Evolutionary conservation across 2,329 filamentous ascomycete genomes (phyloP), one percentile per base, ranked within the genome.

Genomic region (Xylariaceae sp.): DNA sequence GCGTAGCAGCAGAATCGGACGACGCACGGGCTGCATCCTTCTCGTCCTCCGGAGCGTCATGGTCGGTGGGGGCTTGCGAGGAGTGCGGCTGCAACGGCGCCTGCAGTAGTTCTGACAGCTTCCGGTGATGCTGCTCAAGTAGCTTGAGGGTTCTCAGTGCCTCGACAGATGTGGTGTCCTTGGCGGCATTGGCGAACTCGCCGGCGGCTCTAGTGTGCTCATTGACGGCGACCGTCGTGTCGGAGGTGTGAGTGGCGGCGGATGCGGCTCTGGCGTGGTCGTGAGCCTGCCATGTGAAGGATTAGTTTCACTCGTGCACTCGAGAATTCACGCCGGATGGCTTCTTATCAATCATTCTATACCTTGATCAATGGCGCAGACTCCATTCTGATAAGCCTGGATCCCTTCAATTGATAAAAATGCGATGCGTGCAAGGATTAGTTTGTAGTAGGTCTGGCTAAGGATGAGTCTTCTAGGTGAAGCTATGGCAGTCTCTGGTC

Each of bases 141-240:
- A 97, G 82, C 65, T 83, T 85, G 61, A 99, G 79, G 8, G 92
- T 94, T 55, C 94, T 86, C 53, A 96, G 76, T 11, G 92, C 93
- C 80, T 96, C 81, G 63, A 81, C 72, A 70, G 80, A 83, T 47
- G 78, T 80, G 6, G 90, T 96, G 52, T 77, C 82, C 62, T 85
- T 83, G n/a, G 90, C 87, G 35, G 92, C 92, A 62, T 88, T 87
- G 62, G 90, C 87, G 73, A 96, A 97, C 72, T 96, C 90, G 64
- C 87, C 88, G 1, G 94, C 93, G 44, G 94, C 94, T 59, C 89
- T 80, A 56, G 92, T 87, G 75, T 97, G 93, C 74, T 96, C 90
- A 70, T 88, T 89, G 70, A 92, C 89, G 63, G 93, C 93, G 52
- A 90, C 86, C 5, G 88, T 88, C 58, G 90, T 90, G 71, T 94